Evolutionary conservation across 2,329 filamentous ascomycete species (phyloP).

Genomic region (Diplocarpon rosae): DNA sequence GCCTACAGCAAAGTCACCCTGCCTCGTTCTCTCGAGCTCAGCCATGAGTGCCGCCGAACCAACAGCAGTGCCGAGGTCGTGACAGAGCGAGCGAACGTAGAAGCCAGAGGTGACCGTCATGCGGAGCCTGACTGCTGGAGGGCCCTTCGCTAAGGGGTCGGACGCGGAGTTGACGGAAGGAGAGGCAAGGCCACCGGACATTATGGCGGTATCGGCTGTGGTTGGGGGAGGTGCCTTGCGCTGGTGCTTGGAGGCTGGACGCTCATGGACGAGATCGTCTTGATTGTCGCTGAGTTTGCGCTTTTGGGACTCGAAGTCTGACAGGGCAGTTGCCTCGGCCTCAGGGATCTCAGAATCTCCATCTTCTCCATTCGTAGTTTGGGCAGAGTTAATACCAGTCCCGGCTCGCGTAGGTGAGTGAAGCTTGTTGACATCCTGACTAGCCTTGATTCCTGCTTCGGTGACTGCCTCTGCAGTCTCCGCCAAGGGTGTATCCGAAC

Average conservation of each 20-base stretch:
- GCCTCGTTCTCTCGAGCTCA: slow-evolving; percentile 66
- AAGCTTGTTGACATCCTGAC: neutral
- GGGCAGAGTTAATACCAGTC: neutral
- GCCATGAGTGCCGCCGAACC: slow-evolving; percentile 80
- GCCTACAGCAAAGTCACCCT: slow-evolving; percentile 68
- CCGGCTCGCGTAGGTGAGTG: neutral
- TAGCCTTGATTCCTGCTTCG: neutral
- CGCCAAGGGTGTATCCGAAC: too few relatives aligned
- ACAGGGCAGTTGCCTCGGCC: slow-evolving; percentile 19
- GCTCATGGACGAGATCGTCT: slow-evolving; percentile 24
- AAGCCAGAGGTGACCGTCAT: slow-evolving; percentile 95
- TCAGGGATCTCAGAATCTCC: neutral
- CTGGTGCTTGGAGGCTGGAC: slow-evolving; percentile 18
- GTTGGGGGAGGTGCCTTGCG: slow-evolving; percentile 6
- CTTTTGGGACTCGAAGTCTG: slow-evolving; percentile 25
- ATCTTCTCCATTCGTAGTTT: neutral
- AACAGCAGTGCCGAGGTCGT: slow-evolving; percentile 78
- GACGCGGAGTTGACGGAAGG: slow-evolving; percentile 9
- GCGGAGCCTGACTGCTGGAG: slow-evolving; percentile 69
- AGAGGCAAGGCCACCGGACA: slow-evolving; percentile 24
- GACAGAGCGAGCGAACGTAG: slow-evolving; percentile 88
- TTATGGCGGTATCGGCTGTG: slow-evolving; percentile 15
- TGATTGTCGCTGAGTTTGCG: slow-evolving; percentile 24
- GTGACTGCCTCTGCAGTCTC: neutral
- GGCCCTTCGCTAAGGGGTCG: slow-evolving; percentile 34